These are phyloP conservation scores for Pseudogymnoascus sp. DNA, from an alignment of 2,329 filamentous ascomycete genomes.

Conservation along the genomic window DNA sequence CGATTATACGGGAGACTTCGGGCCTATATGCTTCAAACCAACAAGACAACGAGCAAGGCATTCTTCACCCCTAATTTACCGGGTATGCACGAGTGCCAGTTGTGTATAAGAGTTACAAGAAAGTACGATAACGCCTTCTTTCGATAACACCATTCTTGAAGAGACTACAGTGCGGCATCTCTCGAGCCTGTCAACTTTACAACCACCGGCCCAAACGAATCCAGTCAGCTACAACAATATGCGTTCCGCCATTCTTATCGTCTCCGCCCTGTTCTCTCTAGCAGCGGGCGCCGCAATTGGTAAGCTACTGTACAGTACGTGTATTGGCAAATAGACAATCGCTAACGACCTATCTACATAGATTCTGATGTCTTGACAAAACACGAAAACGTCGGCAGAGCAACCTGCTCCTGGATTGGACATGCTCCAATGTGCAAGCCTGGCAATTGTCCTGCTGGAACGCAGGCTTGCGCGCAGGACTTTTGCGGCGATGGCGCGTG, in stretches of 20 bases:
- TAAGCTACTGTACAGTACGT: neutral
- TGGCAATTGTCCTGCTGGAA: neutral
- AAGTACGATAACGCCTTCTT: neutral
- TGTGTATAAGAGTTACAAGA: neutral
- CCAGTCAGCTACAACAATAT: neutral
- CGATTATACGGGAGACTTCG: neutral
- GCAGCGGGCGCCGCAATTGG: neutral
- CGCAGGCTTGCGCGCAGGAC: neutral
- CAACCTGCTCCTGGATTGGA: neutral
- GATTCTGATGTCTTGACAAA: neutral
- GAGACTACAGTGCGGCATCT: neutral
- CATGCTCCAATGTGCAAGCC: neutral
- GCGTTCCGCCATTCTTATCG: neutral
- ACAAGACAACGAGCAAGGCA: neutral
- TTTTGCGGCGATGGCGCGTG: neutral
- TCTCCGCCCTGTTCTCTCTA: neutral
- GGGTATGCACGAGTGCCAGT: neutral
- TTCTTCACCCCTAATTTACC: neutral
- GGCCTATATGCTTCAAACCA: neutral
- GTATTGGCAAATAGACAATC: neutral
- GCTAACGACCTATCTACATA: neutral
- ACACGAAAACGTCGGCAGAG: neutral
- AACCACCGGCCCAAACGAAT: neutral
- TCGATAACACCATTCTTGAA: neutral
- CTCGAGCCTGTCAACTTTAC: neutral